Percentiles rank a stretch among this genome's conserved stretches.
phyloP scores from a whole-genome alignment of 768 basidiomycete species.

The Mycena leptocephala region DNA sequence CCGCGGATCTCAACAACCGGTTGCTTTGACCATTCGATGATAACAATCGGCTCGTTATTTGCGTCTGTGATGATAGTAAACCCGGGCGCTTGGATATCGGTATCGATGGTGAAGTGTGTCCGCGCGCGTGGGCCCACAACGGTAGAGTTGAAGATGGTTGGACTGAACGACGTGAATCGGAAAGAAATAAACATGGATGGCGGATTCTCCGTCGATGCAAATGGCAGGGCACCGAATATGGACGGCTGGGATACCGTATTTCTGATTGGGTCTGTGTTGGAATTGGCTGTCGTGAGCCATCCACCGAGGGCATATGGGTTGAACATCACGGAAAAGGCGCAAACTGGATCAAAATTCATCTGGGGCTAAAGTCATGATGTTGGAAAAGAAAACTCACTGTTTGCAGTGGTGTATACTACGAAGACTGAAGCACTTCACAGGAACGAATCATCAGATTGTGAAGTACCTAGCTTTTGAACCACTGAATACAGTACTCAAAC shows the following conservation, averaged over 20 bases:
- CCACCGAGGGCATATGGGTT: neutral
- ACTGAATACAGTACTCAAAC: too few relatives aligned
- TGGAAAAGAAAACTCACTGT: too few relatives aligned
- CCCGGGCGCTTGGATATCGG: neutral
- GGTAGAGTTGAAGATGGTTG: neutral
- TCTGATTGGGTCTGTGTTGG: too few relatives aligned
- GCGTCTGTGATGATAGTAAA: neutral
- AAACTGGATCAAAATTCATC: neutral
- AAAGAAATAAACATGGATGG: neutral
- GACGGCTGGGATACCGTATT: neutral
- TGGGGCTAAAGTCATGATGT: too few relatives aligned
- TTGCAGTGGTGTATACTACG: too few relatives aligned
- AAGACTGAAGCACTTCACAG: too few relatives aligned
- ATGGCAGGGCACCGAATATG: neutral
- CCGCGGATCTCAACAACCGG: neutral
- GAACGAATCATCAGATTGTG: too few relatives aligned
- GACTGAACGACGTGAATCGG: slow-evolving; percentile 1
- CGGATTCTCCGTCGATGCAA: neutral
- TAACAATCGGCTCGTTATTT: neutral
- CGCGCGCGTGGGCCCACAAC: neutral
- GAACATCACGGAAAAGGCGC: neutral
- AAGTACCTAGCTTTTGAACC: too few relatives aligned
- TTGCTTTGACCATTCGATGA: neutral
- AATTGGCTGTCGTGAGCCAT: neutral
- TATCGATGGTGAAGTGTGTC: neutral